These are phyloP conservation scores for Gossypium gossypioides DNA, from an alignment of 441 rosid species.

Conservation along the genomic window DNA sequence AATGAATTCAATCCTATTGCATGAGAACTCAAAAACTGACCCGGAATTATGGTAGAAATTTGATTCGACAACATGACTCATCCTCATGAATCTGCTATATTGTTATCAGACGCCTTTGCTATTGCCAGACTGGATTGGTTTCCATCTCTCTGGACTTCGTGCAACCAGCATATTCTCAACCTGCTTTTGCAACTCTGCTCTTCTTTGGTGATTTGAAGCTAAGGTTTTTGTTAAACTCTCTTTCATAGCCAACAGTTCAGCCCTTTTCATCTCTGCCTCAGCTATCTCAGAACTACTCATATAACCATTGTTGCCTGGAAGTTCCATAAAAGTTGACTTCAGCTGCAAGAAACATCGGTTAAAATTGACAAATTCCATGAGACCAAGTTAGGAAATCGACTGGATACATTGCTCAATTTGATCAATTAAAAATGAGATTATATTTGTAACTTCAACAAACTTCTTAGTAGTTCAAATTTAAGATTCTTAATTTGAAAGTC, in stretches of 20 bases:
- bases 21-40: background rate
- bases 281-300: slow-evolving; percentile 26
- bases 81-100: background rate
- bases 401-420: background rate
- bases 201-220: slow-evolving; percentile 23
- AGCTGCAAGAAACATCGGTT: slow-evolving; percentile 21
- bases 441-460: background rate
- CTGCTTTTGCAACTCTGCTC: slow-evolving; percentile 31
- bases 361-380: background rate
- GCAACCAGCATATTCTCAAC: slow-evolving; percentile 13
- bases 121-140: background rate
- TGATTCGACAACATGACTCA: background rate
- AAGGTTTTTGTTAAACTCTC: slow-evolving; percentile 22
- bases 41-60: background rate
- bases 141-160: slow-evolving; percentile 6
- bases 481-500: background rate
- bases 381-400: background rate
- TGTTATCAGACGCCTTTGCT: background rate
- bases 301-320: slow-evolving; percentile 29
- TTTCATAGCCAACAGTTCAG: slow-evolving; percentile 27
- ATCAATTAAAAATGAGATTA: background rate
- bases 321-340: slow-evolving; percentile 24
- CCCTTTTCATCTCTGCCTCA: slow-evolving; percentile 34
- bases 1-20: background rate
- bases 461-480: background rate